Evolutionary conservation across 2,329 filamentous ascomycete species (phyloP).

Genomic region (Trichoderma sp.): DNA sequence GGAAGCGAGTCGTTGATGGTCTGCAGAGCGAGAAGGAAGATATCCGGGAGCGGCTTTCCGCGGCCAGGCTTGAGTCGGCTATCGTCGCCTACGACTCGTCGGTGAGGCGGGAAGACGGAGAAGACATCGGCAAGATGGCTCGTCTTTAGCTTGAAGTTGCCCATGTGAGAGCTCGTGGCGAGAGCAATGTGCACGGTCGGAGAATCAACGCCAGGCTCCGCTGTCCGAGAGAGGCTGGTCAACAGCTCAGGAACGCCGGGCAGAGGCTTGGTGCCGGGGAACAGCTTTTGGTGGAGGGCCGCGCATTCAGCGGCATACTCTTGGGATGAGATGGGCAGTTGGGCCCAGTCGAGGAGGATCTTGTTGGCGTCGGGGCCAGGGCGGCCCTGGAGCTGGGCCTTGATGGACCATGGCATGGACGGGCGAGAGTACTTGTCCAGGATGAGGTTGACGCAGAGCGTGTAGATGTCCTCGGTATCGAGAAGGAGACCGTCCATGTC

Average conservation of each 20-base stretch:
- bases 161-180: constrained; percentile 75
- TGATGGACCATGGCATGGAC: constrained; percentile 86
- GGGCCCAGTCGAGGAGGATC: constrained; percentile 75
- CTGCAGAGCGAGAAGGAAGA: constrained; percentile 84
- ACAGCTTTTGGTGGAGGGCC: constrained; percentile 70
- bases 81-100: constrained; percentile 86
- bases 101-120: constrained; percentile 67
- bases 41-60: constrained; percentile 95
- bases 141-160: constrained; percentile 80
- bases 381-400: constrained; percentile 76
- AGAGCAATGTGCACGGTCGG: constrained; percentile 74
- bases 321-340: constrained; percentile 74
- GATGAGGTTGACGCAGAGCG: constrained; percentile 78
- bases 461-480: constrained; percentile 90
- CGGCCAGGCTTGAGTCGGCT: constrained; percentile 72
- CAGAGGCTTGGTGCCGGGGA: constrained; percentile 74
- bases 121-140: constrained; percentile 62
- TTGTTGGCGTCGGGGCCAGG: constrained; percentile 57
- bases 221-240: constrained; percentile 56
- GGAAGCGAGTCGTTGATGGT: constrained; percentile 78
- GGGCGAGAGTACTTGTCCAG: constrained; percentile 75
- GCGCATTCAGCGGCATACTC: constrained; percentile 66
- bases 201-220: constrained; percentile 34
- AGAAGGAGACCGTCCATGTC: constrained; percentile 98
- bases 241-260: constrained; percentile 78